Percentiles rank a stretch among this genome's conserved stretches.
phyloP scores from a whole-genome alignment of 1,284 basidiomycete genomes.

The Somion occarium region DNA sequence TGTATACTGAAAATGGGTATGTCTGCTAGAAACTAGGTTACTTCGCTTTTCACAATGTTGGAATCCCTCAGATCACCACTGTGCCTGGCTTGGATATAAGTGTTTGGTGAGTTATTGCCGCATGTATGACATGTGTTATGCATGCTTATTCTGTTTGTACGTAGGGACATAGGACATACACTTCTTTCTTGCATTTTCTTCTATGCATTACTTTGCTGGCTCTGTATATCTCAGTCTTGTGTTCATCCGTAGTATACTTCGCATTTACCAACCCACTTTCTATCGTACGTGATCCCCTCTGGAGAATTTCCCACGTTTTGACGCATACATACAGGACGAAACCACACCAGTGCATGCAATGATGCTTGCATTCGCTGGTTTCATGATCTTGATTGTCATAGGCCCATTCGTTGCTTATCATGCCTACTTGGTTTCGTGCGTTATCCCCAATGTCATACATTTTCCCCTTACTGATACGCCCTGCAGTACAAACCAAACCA shows the following conservation, averaged over 20 bases:
- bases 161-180: slow-evolving; percentile 82
- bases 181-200: slow-evolving; percentile 82
- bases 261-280: slow-evolving; percentile 60
- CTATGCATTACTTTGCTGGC: slow-evolving; percentile 62
- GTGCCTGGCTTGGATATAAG: slow-evolving; percentile 77
- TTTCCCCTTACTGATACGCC: not conserved
- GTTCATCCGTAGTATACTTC: slow-evolving; percentile 54
- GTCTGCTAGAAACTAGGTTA: slow-evolving; percentile 20
- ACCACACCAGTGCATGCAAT: slow-evolving; percentile 69
- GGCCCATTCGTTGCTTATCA: slow-evolving; percentile 80
- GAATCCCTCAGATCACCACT: slow-evolving; percentile 92
- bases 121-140: not conserved
- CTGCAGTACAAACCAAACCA: slow-evolving; percentile 80
- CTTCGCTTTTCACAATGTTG: no score
- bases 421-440: slow-evolving; percentile 74
- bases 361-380: slow-evolving; percentile 56
- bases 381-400: slow-evolving; percentile 62
- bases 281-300: slow-evolving; percentile 44
- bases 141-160: slow-evolving; percentile 4
- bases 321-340: slow-evolving; percentile 42
- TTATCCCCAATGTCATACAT: slow-evolving; percentile 14
- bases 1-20: slow-evolving; percentile 86
- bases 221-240: slow-evolving; percentile 55
- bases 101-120: slow-evolving; percentile 59
- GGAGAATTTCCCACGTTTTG: not conserved